A percentile compares a stretch with the other conserved stretches of the same genome.
Evolutionary conservation across 169 alveolate species (phyloP).

Genomic region (Plasmodium billcollinsi): DNA sequence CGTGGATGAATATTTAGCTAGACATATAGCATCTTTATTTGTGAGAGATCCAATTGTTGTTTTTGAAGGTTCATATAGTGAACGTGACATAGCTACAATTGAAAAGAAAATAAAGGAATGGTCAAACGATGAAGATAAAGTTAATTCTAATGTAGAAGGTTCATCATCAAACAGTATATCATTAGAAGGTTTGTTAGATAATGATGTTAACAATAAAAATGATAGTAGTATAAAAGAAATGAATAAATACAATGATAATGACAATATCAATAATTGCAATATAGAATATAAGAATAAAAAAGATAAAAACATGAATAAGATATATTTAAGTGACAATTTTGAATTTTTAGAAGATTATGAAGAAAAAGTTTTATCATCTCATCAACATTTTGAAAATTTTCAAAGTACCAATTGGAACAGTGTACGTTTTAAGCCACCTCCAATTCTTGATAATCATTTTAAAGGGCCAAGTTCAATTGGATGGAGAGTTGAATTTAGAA

Average conservation of each 20-base stretch:
- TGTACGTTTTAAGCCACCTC: constrained; percentile 97
- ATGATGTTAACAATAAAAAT: not conserved
- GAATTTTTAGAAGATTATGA: constrained; percentile 67
- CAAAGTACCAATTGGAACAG: constrained; percentile 98
- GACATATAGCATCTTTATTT: constrained; percentile 92
- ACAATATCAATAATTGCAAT: not conserved
- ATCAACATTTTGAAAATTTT: constrained; percentile 93
- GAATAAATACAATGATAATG: not conserved
- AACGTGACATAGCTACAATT: constrained; percentile 69
- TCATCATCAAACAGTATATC: not conserved
- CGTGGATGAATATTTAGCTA: constrained; percentile 91
- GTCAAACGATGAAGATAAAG: constrained; percentile 51
- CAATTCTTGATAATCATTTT: constrained; percentile 79
- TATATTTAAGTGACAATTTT: constrained; percentile 46
- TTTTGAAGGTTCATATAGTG: constrained; percentile 81
- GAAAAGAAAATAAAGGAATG: constrained; percentile 45
- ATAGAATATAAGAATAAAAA: not conserved
- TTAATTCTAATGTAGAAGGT: not conserved
- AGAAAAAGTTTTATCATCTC: constrained; percentile 68
- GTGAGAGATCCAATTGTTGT: constrained; percentile 96
- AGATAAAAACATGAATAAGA: not conserved
- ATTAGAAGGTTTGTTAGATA: too few relatives aligned
- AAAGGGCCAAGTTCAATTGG: constrained; percentile 44
- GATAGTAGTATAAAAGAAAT: not conserved
- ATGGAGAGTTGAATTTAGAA: constrained; percentile 97